Evolutionary conservation across 2,329 filamentous ascomycete species (phyloP), one percentile per base, ranked within the genome.

Genomic region (Colletotrichum cereale): DNA sequence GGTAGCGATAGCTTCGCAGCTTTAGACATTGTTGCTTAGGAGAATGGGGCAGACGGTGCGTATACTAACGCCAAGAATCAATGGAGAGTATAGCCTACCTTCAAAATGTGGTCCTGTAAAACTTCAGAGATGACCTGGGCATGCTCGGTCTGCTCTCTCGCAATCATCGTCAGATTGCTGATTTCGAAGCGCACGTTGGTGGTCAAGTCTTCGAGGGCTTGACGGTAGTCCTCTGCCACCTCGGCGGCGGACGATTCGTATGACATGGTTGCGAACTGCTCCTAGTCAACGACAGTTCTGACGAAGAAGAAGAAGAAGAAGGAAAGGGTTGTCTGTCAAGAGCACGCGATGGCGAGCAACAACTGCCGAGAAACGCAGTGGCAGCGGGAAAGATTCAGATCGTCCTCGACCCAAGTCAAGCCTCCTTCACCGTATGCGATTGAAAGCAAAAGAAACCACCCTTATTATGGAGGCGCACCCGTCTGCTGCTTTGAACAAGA

Each of bases 101-200:
- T 93, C 83, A 94, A 92, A 82, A 99, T 98, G 79, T 99, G 96
- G 75, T 95, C 93, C 81, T 97, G 93, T 76, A 99, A 85, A 60
- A 94, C 94, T 78, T 94, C 91, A 24, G 96, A 95, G 78, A 99
- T 98, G 75, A 93, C 94, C 81, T 97, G 90, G 44, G 96, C 96
- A 85, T 98, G 93, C 83, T 97, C 95, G 75, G 95, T 98, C 79
- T 97, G 97, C 83, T 99, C 96, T 82, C 97, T 94, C 72, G 96
- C 96, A 83, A 99, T 98, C 81, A 97, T 91, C 73, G 96, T 99
- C 84, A 99, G 84, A 84, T 97, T 98, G 87, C 93, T 96, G 82
- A 99, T 99, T 84, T 98, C 96, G 83, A 94, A 94, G 79, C 95
- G 92, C 83, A 94, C 94, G 84, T 98, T 98, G 80, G 91, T 89